Percentiles rank a stretch among this genome's conserved stretches.
These are phyloP conservation scores for Hsuehochloa calcarea DNA, from an alignment of 176 grass and related monocot genomes.

Conservation along the genomic window DNA sequence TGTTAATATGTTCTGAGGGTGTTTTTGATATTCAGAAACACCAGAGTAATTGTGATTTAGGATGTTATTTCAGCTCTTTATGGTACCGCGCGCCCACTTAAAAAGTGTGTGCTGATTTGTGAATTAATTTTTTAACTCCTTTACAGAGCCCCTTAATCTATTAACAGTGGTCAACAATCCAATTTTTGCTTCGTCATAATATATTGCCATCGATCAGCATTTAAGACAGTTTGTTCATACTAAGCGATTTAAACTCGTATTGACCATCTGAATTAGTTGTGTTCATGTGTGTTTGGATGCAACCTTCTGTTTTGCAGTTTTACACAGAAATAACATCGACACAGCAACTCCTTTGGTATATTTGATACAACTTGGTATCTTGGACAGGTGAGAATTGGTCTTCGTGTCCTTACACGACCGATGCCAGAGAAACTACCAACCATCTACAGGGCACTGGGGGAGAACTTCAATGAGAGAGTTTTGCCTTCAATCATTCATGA, in stretches of 20 bases:
- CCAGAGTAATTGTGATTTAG: neutral
- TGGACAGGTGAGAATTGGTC: conserved; percentile 74
- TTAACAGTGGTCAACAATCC: neutral
- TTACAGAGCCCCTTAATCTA: neutral
- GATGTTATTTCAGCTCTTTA: neutral
- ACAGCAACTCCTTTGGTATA: neutral
- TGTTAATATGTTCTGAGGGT: neutral
- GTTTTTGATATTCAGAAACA: neutral
- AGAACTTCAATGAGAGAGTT: conserved; percentile 89
- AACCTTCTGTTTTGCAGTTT: neutral
- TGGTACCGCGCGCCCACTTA: neutral
- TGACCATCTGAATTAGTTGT: neutral
- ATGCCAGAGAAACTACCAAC: conserved; percentile 69
- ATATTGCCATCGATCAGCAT: neutral
- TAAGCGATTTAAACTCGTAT: neutral
- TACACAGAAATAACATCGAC: neutral
- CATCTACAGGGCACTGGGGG: conserved; percentile 77
- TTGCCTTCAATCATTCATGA: conserved; percentile 96
- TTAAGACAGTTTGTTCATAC: neutral
- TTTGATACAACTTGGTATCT: conserved; percentile 7
- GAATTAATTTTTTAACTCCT: neutral
- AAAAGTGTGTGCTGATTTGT: neutral
- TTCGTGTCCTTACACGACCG: conserved; percentile 79
- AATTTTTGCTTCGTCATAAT: neutral
- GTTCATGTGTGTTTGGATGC: neutral